Evolutionary conservation across 78 protist genomes (phyloP), one percentile per base, ranked within the genome.

Genomic region (Paratrimastix pyriformis): DNA sequence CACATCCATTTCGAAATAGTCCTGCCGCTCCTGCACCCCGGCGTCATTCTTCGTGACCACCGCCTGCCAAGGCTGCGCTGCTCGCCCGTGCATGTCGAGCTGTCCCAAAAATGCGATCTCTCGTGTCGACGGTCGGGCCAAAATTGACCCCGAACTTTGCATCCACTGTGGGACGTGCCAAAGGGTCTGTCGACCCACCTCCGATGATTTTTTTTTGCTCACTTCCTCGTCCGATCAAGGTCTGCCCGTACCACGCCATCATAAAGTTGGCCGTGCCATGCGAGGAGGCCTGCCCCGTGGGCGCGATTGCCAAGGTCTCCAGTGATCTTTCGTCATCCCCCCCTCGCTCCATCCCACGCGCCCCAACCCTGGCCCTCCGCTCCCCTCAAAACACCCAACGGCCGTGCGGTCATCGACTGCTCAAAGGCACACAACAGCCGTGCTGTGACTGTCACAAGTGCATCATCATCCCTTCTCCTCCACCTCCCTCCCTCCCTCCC

Each of bases 161-260:
- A 74, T 74, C 15, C 11, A 15, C 8, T 74, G 77, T 13, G 77
- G 77, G 24, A 74, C 30, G 32, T 74, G 77, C 65, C 32, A 29
- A 50, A n/a, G n/a, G n/a, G n/a, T n/a, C n/a, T n/a, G n/a, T n/a
- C n/a, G n/a, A n/a, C n/a, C n/a, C n/a, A n/a, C n/a, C n/a, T n/a
- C n/a, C n/a, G n/a, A n/a, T n/a, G n/a, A n/a, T n/a, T n/a, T n/a
- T n/a, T n/a, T n/a, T n/a, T n/a, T n/a, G n/a, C n/a, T n/a, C n/a
- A n/a, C n/a, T n/a, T n/a, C n/a, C n/a, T n/a, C n/a, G n/a, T n/a
- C n/a, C n/a, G n/a, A n/a, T n/a, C n/a, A 26, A 15, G 30, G 18
- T 62, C 11, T 74, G 77, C 72, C 77, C 77, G 11, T 74, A 50
- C 24, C 9, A 74, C 66, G 52, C 77, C 24, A 74, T 74, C n/a